phyloP scores from a whole-genome alignment of 2,329 filamentous ascomycete genomes.

The Fusarium nodosum region DNA sequence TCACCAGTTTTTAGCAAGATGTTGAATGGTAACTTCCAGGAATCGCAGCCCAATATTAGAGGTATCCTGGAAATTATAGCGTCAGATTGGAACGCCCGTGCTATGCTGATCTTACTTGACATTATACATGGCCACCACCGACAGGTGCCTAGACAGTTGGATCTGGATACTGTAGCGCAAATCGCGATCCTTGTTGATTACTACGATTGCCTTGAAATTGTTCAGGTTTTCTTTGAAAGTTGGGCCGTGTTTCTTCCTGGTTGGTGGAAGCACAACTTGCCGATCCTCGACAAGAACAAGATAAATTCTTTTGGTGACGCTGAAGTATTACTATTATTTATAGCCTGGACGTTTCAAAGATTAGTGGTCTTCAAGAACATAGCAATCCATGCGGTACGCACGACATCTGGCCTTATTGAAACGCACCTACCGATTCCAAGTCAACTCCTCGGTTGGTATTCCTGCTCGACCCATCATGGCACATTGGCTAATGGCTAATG shows the following conservation, averaged over 20 bases:
- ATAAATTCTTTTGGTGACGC: background rate
- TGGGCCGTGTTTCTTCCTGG: background rate
- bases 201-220: background rate
- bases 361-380: background rate
- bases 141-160: accelerated
- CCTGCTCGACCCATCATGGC: background rate
- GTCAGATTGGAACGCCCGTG: background rate
- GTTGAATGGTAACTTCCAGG: background rate
- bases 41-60: background rate
- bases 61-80: background rate
- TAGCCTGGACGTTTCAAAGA: background rate
- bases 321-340: background rate
- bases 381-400: background rate
- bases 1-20: background rate
- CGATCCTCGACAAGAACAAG: accelerated
- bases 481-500: background rate
- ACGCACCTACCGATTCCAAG: background rate
- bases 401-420: background rate
- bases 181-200: background rate
- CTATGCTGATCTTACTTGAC: background rate
- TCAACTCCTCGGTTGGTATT: background rate
- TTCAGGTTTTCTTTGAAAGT: background rate
- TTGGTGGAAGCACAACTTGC: background rate
- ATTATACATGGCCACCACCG: background rate
- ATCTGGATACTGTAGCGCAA: background rate